phyloP scores from a whole-genome alignment of 2,329 filamentous ascomycete genomes.

The Fusarium pseudonygamai region DNA sequence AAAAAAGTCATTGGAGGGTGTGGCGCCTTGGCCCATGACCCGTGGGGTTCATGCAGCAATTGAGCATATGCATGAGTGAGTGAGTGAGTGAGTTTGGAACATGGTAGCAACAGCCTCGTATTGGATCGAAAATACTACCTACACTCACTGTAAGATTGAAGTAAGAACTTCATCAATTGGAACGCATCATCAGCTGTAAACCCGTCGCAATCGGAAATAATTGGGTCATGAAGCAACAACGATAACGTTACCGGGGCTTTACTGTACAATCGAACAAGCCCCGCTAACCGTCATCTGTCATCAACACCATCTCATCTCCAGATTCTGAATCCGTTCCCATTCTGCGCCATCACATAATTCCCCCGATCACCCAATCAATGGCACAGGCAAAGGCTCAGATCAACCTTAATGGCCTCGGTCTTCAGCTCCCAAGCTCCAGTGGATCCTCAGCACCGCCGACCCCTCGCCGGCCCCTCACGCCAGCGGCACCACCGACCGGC shows the following conservation, averaged over 20 bases:
- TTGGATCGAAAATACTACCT: background rate
- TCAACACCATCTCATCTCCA: slow-evolving; percentile 4
- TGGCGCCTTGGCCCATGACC: background rate
- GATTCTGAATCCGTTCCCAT: background rate
- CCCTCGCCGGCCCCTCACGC: slow-evolving; percentile 26
- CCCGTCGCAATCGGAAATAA: background rate
- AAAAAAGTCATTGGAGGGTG: background rate
- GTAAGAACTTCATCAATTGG: background rate
- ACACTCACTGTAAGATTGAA: too few species aligned
- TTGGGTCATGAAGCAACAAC: background rate
- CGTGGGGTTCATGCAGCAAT: background rate
- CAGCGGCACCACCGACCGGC: slow-evolving; percentile 34
- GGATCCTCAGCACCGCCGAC: slow-evolving; percentile 31
- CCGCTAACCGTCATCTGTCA: slow-evolving; percentile 18
- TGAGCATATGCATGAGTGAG: background rate
- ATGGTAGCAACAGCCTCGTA: background rate
- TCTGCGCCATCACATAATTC: slow-evolving; percentile 13
- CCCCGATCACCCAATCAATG: slow-evolving; percentile 31
- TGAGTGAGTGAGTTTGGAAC: background rate
- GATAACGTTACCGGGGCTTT: slow-evolving; percentile 4
- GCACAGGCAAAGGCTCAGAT: slow-evolving; percentile 22
- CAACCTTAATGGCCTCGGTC: slow-evolving; percentile 34
- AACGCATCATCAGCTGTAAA: background rate
- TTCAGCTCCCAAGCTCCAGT: slow-evolving; percentile 36
- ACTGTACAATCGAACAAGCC: background rate